Percentiles rank a stretch among this genome's conserved stretches.
These are phyloP conservation scores for Cladochytrium replicatum DNA, from an alignment of 192 early-diverging fungal species.

Conservation along the genomic window DNA sequence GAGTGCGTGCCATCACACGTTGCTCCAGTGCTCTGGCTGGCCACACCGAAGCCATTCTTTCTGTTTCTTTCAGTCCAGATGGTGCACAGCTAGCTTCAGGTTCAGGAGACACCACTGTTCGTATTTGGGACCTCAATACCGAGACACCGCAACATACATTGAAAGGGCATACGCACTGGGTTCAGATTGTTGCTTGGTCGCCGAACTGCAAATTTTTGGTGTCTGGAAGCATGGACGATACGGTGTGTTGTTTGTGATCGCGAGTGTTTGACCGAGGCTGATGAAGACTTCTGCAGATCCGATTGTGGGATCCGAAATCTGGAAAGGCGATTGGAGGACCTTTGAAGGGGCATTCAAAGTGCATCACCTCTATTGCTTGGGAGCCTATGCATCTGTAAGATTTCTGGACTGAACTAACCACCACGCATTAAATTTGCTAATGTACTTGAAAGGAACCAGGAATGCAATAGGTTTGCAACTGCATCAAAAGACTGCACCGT, in stretches of 20 bases:
- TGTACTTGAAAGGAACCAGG: conserved; percentile 62
- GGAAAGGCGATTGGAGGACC: conserved; percentile 69
- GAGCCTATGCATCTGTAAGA: conserved; percentile 80
- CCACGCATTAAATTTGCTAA: too few species aligned
- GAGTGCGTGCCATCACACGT: conserved; percentile 83
- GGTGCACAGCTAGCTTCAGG: conserved; percentile 87
- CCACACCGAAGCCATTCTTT: conserved; percentile 90
- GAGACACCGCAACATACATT: conserved; percentile 86
- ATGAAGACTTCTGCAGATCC: conserved; percentile 27
- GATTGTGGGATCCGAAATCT: conserved; percentile 81
- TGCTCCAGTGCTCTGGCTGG: conserved; percentile 81
- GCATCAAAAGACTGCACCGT: conserved; percentile 91
- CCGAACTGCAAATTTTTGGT: conserved; percentile 77
- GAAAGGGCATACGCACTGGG: conserved; percentile 84
- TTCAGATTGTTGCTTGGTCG: conserved; percentile 86
- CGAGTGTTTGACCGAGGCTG: too few species aligned
- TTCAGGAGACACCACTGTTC: conserved; percentile 87
- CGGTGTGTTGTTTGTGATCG: conserved; percentile 34
- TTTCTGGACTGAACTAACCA: neutral
- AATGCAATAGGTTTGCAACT: conserved; percentile 71
- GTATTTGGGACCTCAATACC: conserved; percentile 95
- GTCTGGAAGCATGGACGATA: conserved; percentile 91
- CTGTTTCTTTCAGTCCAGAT: conserved; percentile 82
- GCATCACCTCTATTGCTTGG: conserved; percentile 86
- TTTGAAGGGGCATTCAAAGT: conserved; percentile 76